Evolutionary conservation across 192 early-diverging fungal species (phyloP), one percentile per base, ranked within the genome.

Genomic region (Backusella psychrophila): DNA sequence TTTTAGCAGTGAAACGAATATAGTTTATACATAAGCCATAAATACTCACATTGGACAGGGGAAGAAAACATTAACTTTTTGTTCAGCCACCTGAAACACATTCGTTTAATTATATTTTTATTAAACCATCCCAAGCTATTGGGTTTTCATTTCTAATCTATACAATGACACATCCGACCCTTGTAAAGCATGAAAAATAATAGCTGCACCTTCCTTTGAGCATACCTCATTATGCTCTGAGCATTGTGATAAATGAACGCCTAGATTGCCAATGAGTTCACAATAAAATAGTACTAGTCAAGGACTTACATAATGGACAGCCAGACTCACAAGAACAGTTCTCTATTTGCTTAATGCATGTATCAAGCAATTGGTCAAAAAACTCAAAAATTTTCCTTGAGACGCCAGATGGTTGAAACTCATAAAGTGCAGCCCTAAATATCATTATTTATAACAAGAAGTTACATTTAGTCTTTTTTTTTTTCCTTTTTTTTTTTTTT

Each of bases 341-440:
- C 31, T 78, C 79, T 19, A 89, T 82, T 31, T 75, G 74, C 44
- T 81, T 66, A 23, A 63, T 29, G 5, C 87, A 83, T 3, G 59
- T 59, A 29, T 49, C n/a, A 23, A 88, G 11, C 17, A 90, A 12
- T 1, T 78, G 67, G 15, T 74, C 78, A 75, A 86, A 75, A 36
- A 71, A 72, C 26, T 75, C 17, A 66, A 84, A 90, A 17, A 80
- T 81, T 72, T 85, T 84, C n/a, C 66, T 72, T 21, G 79, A 69
- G 29, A 84, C 39, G 23, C 83, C 82, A 26, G 80, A 71, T 38
- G 81, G 69, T 19, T 84, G 52, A 8, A 46, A 19, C 70, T 89
- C 84, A 76, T 89, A 89, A 35, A 90, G 59, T 31, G 78, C 77
- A 42, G 87, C 73, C 56, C 88, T 89, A 31, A 44, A 71, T 2